These are phyloP conservation scores for Uronychia setigera DNA, from an alignment of 73 alveolate species.

Conservation along the genomic window DNA sequence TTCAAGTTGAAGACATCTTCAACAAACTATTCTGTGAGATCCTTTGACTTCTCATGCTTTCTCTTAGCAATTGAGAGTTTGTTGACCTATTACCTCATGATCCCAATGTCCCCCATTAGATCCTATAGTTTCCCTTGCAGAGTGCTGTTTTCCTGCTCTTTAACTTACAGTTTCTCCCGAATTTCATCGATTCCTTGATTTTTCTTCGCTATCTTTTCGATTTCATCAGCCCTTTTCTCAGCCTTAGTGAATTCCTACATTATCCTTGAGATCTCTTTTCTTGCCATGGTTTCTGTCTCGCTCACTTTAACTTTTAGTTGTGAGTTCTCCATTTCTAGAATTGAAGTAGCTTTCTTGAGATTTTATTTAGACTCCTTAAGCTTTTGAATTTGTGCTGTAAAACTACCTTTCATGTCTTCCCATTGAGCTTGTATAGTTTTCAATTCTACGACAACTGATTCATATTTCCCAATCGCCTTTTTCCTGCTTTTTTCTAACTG, in stretches of 20 bases:
- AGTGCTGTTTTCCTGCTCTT: background rate
- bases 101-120: background rate
- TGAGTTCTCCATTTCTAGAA: background rate
- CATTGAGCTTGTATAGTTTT: background rate
- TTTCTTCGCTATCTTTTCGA: background rate
- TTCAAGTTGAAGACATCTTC: background rate
- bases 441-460: background rate
- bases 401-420: background rate
- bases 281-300: background rate
- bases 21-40: background rate
- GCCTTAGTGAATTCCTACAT: background rate
- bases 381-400: no score
- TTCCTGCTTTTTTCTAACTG: background rate
- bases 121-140: background rate
- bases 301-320: background rate
- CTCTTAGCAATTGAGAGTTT: background rate
- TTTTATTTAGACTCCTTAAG: background rate
- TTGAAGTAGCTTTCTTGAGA: background rate
- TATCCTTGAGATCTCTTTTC: background rate
- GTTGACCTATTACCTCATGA: background rate
- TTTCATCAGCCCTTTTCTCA: background rate
- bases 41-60: background rate
- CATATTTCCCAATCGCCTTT: background rate
- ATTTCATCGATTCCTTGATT: background rate
- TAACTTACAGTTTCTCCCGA: background rate